phyloP scores from a whole-genome alignment of 2,329 filamentous ascomycete species.

The Furcasterigmium sp. region DNA sequence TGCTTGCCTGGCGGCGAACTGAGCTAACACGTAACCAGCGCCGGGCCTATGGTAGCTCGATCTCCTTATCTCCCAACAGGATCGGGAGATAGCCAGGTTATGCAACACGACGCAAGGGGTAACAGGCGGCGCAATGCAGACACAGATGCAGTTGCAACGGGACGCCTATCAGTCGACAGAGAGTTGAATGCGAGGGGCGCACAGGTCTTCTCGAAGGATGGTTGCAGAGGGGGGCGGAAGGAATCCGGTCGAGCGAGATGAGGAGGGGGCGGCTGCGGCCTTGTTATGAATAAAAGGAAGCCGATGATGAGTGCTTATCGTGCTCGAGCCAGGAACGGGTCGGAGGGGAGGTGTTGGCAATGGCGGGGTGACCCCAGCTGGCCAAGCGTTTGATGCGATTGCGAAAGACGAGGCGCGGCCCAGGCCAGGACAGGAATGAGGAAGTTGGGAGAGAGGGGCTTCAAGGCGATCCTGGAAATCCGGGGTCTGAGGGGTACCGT shows the following conservation, averaged over 20 bases:
- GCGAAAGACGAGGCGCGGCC: neutral
- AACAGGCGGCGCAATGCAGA: constrained; percentile 22
- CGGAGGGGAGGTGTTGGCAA: neutral
- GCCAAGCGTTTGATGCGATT: neutral
- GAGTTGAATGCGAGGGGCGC: too few relatives aligned
- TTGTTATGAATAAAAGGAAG: neutral
- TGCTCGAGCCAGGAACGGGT: neutral
- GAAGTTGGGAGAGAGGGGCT: constrained; percentile 1
- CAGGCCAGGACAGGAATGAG: neutral
- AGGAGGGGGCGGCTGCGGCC: neutral
- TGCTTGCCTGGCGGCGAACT: too few relatives aligned
- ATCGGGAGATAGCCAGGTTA: constrained; percentile 4
- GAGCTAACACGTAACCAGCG: neutral
- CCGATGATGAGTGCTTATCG: neutral
- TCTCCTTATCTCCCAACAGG: neutral
- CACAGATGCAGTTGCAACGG: constrained; percentile 12
- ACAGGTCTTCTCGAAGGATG: neutral
- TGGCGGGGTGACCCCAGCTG: neutral
- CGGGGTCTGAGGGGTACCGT: constrained; percentile 1
- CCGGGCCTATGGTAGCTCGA: neutral
- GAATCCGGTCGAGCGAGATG: neutral
- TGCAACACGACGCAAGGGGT: constrained; percentile 10
- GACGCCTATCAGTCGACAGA: neutral
- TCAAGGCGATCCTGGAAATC: neutral
- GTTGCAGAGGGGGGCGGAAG: neutral